Evolutionary conservation across 768 basidiomycete genomes (phyloP), one percentile per base, ranked within the genome.

Genomic region (Phlebiopsis flavidoalba): DNA sequence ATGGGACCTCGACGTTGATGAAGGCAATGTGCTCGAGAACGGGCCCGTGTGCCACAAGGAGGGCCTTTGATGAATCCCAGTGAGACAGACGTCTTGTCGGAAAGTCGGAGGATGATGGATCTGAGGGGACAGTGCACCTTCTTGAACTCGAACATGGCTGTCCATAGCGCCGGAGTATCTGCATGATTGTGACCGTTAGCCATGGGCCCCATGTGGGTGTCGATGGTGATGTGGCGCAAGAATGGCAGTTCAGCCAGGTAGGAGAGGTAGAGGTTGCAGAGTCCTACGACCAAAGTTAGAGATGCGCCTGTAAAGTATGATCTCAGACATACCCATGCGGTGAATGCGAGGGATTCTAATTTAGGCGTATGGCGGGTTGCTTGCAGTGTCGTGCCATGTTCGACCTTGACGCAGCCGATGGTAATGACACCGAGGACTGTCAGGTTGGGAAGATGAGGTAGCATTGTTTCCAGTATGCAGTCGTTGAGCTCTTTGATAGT

Each of bases 341-440:
- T 84, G 31, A 90, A 74, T 1, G 87, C 84, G 0, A 91, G 74
- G 59, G 78, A 84, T 63, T 83, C 81, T 11, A 91, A 76, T 6
- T 74, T 66, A 0, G 87, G 87, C 0, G 82, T 83, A 52, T 82
- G 62, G 6, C 69, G 60, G 11, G 80, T 70, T 21, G 80, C 71
- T 15, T 72, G 73, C 35, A 91, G 74, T 7, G 88, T 72, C 36
- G 70, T 65, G 8, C 68, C 58, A 63, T 90, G 86, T 48, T 83
- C 78, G 36, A 87, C 68, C 60, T 82, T 82, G 6, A 79, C 70
- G 69, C 89, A 91, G 4, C 76, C 77, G 31, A 89, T n/a, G n/a
- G n/a, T n/a, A n/a, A n/a, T 68, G 26, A 91, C 70, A 69, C 90
- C 86, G 3, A 91, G 75, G 5, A 80, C 82, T 8, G 73, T 71